Base-by-base conservation (phyloP, 2,329 filamentous ascomycete species). In the Aspergillus sp. region DNA sequence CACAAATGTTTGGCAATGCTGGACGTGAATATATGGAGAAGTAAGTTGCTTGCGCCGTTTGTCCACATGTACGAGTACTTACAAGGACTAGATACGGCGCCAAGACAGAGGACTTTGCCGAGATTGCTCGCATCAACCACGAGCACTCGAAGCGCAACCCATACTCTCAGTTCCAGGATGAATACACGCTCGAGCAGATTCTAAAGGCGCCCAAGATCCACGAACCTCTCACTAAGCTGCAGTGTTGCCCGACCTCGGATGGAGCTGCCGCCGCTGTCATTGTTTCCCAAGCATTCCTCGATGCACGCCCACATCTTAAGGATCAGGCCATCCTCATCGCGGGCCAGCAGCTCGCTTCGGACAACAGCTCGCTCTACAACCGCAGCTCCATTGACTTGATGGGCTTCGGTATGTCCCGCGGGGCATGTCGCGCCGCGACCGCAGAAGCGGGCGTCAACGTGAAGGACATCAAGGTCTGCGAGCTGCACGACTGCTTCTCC, bases 171-270 rank as follows among this genome's bases (percentile, higher is more conserved):
- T 98, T 99, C 83, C 90, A 89, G 71, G 87, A 96, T 71, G 91
- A 94, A 74, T 98, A 98, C 81, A 90, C 90, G 0, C 86, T 89
- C 42, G 90, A 96, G 32, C 88, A 98, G 78, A 83, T 98, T 74
- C 77, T 91, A 73, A 82, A 88, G 39, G 81, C 91, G 0, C 82
- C 91, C 61, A 90, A 87, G 84, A 91, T 98, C 77, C 88, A 91
- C 79, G 86, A 87, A 65, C 94, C 94, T 15, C 84, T 98, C 58
- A 98, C 95, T 60, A 98, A 97, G 80, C 88, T 98, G n/a, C 95
- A 98, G 81, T 98, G 94, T 84, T 97, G 94, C 79, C 94, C 95
- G 1, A 98, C 94, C 1, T 96, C 92, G 0, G 95, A 98, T 76
- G 94, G 94, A 52, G 91, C 89, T 50, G 94, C 92, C 0, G 92